A percentile compares a stretch with the other conserved stretches of the same genome.
Evolutionary conservation across 139 green algal species (phyloP).

Genomic region (Micromonas pusilla): DNA sequence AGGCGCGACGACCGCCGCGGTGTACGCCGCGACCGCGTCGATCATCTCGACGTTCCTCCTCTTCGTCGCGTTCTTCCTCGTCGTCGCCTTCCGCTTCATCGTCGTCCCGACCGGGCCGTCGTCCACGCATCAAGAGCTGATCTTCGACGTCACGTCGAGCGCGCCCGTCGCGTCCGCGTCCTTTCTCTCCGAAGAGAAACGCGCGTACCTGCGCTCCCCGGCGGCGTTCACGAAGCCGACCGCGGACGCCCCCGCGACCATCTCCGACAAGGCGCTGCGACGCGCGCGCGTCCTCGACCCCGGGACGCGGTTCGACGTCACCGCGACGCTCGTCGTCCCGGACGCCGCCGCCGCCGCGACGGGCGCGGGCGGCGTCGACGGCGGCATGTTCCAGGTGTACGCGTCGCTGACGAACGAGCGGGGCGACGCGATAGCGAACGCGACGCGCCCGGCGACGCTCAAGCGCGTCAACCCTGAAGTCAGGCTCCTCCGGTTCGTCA

Average conservation of each 20-base stretch:
- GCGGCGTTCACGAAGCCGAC: neutral
- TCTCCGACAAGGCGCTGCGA: neutral
- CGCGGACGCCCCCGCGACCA: neutral
- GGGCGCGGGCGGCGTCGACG: neutral
- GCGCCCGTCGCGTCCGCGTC: neutral
- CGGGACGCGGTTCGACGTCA: conserved; percentile 9
- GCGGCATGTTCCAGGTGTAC: conserved; percentile 23
- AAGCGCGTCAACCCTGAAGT: neutral
- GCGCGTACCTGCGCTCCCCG: too few species aligned
- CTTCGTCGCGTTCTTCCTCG: neutral
- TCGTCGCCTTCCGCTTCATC: neutral
- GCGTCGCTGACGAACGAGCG: neutral
- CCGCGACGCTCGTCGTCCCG: neutral
- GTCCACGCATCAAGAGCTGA: neutral
- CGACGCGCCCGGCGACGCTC: neutral
- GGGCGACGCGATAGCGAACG: neutral
- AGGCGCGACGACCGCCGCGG: neutral
- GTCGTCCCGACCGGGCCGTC: neutral
- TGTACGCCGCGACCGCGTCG: neutral
- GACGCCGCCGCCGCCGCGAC: too few species aligned
- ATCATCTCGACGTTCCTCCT: neutral
- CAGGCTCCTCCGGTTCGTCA: neutral
- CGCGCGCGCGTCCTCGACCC: neutral
- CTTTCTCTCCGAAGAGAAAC: neutral
- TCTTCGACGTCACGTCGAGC: neutral